phyloP scores from a whole-genome alignment of 805 yeast species.

The Candida piceae region DNA sequence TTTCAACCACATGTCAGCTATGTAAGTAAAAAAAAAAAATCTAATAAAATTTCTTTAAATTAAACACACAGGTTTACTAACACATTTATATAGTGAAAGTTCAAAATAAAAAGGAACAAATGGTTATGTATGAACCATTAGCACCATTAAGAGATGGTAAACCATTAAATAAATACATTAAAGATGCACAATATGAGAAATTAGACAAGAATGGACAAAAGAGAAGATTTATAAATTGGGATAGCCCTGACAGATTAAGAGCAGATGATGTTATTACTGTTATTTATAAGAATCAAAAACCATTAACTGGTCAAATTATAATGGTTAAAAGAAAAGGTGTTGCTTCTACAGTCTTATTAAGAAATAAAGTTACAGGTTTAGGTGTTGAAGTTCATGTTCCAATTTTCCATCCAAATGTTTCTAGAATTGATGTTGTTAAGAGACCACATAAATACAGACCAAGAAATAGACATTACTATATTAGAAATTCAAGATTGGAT shows the following conservation, averaged over 20 bases:
- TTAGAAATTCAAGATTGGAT: slow-evolving; percentile 74
- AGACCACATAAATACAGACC: slow-evolving; percentile 68
- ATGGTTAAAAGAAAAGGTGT: slow-evolving; percentile 69
- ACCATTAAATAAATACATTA: slow-evolving; percentile 39
- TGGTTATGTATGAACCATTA: slow-evolving; percentile 44
- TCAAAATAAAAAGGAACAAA: slow-evolving; percentile 11
- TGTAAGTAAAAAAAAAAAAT: neutral
- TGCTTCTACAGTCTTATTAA: slow-evolving; percentile 70
- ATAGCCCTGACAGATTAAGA: slow-evolving; percentile 47
- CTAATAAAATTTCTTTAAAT: too few relatives aligned
- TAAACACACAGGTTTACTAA: too few relatives aligned
- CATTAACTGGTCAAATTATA: slow-evolving; percentile 72
- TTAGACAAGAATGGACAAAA: slow-evolving; percentile 74
- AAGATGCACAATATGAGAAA: slow-evolving; percentile 45
- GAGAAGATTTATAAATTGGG: slow-evolving; percentile 45
- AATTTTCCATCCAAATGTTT: slow-evolving; percentile 71
- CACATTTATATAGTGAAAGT: neutral
- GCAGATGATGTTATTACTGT: slow-evolving; percentile 83
- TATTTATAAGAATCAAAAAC: slow-evolving; percentile 59
- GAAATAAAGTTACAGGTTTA: slow-evolving; percentile 77
- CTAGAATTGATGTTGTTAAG: slow-evolving; percentile 70
- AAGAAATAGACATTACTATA: slow-evolving; percentile 85
- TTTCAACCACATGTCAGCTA: neutral
- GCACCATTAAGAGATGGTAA: slow-evolving; percentile 45
- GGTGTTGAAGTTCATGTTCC: slow-evolving; percentile 85